These are phyloP conservation scores for Pleodorina starrii DNA, from an alignment of 139 green algal species.

Conservation along the genomic window DNA sequence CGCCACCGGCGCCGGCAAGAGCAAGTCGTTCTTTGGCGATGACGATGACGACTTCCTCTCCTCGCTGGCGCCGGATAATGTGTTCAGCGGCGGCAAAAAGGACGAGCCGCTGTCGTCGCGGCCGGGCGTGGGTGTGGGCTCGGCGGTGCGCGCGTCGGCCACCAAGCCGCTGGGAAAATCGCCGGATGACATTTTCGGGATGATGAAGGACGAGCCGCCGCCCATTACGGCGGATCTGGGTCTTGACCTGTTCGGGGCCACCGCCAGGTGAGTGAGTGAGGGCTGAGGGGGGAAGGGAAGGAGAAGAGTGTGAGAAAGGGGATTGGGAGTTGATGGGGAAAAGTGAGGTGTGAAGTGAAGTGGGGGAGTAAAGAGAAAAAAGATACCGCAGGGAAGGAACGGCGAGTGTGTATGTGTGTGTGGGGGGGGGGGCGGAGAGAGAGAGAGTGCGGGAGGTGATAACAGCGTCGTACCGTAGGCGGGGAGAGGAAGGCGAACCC, in stretches of 20 bases:
- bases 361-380: too few relatives aligned
- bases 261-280: neutral
- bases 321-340: too few relatives aligned
- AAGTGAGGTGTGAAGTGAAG: too few relatives aligned
- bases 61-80: neutral
- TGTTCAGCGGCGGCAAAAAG: constrained; percentile 41
- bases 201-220: constrained; percentile 48
- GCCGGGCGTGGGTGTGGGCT: too few relatives aligned
- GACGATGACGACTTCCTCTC: constrained; percentile 40
- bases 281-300: neutral
- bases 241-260: constrained; percentile 35
- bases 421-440: too few relatives aligned
- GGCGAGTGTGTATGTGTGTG: too few relatives aligned
- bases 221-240: neutral
- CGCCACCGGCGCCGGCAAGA: neutral
- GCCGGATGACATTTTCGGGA: constrained; percentile 45
- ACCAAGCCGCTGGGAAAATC: neutral
- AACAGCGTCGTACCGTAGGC: too few relatives aligned
- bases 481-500: too few relatives aligned
- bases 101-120: neutral
- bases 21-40: neutral
- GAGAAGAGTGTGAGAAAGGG: too few relatives aligned
- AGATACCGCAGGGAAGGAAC: too few relatives aligned
- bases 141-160: neutral
- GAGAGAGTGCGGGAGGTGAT: too few relatives aligned